phyloP scores from a whole-genome alignment of 1,284 basidiomycete species.

The Cryptococcus sp. region DNA sequence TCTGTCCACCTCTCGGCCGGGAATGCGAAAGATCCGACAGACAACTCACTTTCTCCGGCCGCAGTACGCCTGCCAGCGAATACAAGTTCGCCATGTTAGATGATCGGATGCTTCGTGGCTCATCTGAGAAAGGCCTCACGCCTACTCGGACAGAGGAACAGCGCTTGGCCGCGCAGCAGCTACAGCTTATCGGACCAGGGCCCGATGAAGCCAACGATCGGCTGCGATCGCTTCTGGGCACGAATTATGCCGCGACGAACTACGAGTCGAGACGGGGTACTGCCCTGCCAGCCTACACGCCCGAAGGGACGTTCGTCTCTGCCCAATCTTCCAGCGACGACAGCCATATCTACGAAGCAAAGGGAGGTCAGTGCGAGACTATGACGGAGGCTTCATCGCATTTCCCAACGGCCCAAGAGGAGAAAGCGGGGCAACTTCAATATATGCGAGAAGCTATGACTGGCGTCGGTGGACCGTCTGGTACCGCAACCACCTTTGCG shows the following conservation, averaged over 20 bases:
- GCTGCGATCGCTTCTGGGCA: constrained; percentile 9
- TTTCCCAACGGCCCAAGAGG: constrained; percentile 16
- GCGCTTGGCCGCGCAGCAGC: too few relatives aligned
- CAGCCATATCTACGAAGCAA: not conserved
- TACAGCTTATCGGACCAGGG: too few relatives aligned
- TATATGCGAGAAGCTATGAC: too few relatives aligned
- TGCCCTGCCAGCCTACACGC: constrained; percentile 26
- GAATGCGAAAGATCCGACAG: too few relatives aligned
- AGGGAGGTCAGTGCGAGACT: not conserved
- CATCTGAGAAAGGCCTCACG: too few relatives aligned
- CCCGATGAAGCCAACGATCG: not conserved
- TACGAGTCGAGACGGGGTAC: constrained; percentile 13
- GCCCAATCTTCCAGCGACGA: not conserved
- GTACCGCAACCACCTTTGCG: not conserved
- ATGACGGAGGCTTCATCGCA: not conserved
- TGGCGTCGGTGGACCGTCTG: too few relatives aligned
- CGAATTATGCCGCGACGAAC: constrained; percentile 7
- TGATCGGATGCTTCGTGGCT: too few relatives aligned
- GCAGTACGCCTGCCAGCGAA: too few relatives aligned
- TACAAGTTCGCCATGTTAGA: too few relatives aligned
- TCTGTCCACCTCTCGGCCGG: too few relatives aligned
- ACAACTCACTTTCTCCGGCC: too few relatives aligned
- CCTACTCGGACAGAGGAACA: too few relatives aligned
- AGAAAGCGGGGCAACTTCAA: constrained; percentile 16
- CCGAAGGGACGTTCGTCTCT: constrained; percentile 18